A percentile compares a stretch with the other conserved stretches of the same genome.
phyloP scores from a whole-genome alignment of 2,329 filamentous ascomycete genomes.

The Scedosporium dehoogii region DNA sequence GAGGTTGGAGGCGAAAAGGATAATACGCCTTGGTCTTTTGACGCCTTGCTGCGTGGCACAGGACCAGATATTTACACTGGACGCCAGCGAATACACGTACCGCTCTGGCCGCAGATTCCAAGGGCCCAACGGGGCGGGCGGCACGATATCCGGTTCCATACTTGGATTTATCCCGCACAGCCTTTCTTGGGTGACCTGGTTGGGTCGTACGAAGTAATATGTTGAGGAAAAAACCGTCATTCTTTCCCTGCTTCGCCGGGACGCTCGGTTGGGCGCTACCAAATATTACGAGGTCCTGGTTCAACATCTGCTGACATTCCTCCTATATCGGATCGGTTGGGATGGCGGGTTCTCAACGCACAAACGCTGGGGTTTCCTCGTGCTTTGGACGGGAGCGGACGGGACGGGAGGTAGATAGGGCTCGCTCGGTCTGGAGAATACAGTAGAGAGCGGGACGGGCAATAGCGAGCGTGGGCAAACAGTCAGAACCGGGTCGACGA shows the following conservation, averaged over 20 bases:
- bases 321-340: not conserved
- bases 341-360: not conserved
- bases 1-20: not conserved
- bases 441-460: not conserved
- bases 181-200: not conserved
- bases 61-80: not conserved
- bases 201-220: not conserved
- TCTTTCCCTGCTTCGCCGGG: too few species aligned
- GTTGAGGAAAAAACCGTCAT: not conserved
- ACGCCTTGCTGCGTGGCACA: not conserved
- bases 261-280: too few species aligned
- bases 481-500: not conserved
- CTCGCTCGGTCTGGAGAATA: not conserved
- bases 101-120: not conserved
- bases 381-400: not conserved
- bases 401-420: not conserved
- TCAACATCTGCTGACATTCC: not conserved
- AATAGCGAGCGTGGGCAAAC: not conserved
- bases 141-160: not conserved
- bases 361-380: not conserved
- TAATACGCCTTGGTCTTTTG: not conserved
- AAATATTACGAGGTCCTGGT: too few species aligned
- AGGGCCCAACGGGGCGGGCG: not conserved
- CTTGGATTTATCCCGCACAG: not conserved
- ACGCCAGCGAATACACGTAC: not conserved